Percentiles rank a stretch among this genome's conserved stretches.
These are phyloP conservation scores for Pulicaria dysenterica DNA, from an alignment of 129 eudicot genomes.

Conservation along the genomic window DNA sequence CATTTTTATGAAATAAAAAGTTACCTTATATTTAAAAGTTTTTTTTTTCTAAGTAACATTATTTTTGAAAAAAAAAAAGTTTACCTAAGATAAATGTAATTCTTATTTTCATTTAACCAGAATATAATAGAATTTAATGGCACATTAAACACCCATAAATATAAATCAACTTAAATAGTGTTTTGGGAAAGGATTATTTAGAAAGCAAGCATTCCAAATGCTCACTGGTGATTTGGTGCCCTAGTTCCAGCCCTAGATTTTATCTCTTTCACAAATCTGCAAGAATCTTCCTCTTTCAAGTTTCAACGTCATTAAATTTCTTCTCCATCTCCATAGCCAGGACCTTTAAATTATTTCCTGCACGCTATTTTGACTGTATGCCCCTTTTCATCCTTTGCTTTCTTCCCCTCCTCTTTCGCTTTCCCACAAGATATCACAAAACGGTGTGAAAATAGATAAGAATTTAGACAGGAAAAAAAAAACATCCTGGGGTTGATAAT, in stretches of 20 bases:
- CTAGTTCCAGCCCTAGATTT: constrained; percentile 21
- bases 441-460: not conserved
- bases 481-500: constrained; percentile 22
- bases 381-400: too few species aligned
- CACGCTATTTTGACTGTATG: constrained; percentile 18
- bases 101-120: not conserved
- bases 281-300: constrained; percentile 10
- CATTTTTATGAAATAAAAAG: too few species aligned
- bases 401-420: not conserved
- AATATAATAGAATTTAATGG: not conserved
- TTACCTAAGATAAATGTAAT: not conserved
- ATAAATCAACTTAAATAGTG: not conserved
- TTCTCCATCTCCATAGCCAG: constrained; percentile 25
- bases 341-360: constrained; percentile 10
- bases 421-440: constrained; percentile 17
- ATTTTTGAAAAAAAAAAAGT: too few species aligned
- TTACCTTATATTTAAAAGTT: too few species aligned
- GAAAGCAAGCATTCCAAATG: constrained; percentile 12
- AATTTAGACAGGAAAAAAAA: not conserved
- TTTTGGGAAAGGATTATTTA: constrained; percentile 11
- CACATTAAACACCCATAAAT: not conserved
- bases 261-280: constrained; percentile 24
- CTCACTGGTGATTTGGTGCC: constrained; percentile 31
- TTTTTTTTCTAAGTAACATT: too few species aligned
- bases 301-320: constrained; percentile 11